Evolutionary conservation across 257 asterid species (phyloP).

Genomic region (Scutellaria galericulata): DNA sequence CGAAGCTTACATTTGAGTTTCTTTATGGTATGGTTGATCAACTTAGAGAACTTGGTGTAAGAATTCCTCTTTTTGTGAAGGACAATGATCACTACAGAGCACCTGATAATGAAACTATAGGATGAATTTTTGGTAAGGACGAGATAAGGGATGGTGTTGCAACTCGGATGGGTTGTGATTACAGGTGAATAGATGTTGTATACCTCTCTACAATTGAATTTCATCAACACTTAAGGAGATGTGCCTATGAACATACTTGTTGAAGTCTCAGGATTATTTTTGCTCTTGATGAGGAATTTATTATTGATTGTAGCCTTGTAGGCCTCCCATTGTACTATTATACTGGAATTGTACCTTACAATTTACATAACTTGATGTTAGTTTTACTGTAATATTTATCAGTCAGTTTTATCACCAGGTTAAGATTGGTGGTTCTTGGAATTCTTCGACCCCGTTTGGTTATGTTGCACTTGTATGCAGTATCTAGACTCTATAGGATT

Average conservation of each 20-base stretch:
- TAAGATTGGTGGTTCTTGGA: no score
- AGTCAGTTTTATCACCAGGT: no score
- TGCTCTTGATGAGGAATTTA: neutral
- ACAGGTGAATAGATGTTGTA: neutral
- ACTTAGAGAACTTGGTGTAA: slow-evolving; percentile 69
- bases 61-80: slow-evolving; percentile 70
- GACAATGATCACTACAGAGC: slow-evolving; percentile 28
- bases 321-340: slow-evolving; percentile 1
- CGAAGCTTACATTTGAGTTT: slow-evolving; percentile 75
- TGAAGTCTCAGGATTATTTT: neutral
- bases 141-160: no score
- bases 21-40: slow-evolving; percentile 68
- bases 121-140: slow-evolving; percentile 23
- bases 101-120: slow-evolving; percentile 38
- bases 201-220: no score
- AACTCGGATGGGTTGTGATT: neutral
- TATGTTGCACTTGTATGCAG: no score
- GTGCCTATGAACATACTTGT: no score
- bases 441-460: no score
- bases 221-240: no score
- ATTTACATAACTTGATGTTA: neutral
- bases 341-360: neutral
- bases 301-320: slow-evolving; percentile 1
- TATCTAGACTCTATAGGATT: no score
- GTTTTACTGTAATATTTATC: no score